Percentiles rank a stretch among this genome's conserved stretches.
Conservation (phyloP, 2,329 filamentous ascomycete genomes). For the Kalaharituber pfeilii region DNA sequence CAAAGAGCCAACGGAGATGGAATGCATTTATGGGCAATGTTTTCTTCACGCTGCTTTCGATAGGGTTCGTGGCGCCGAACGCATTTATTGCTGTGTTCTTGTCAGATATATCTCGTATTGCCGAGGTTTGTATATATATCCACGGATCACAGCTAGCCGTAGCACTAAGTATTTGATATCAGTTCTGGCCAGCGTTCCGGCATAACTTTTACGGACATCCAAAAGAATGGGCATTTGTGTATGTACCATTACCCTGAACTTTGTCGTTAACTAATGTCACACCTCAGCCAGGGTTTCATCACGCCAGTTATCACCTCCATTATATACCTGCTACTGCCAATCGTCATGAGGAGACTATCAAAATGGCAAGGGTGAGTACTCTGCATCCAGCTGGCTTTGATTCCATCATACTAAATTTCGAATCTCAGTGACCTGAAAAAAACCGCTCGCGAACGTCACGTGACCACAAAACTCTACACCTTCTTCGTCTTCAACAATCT, state of each 20-base stretch:
- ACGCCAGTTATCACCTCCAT: slow-evolving; percentile 76
- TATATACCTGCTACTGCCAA: slow-evolving; percentile 72
- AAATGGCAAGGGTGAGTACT: slow-evolving; percentile 19
- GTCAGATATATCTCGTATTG: slow-evolving; percentile 47
- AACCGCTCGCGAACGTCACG: slow-evolving; percentile 78
- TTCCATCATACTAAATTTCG: slow-evolving; percentile 29
- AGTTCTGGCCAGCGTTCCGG: slow-evolving; percentile 62
- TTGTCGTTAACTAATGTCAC: slow-evolving; percentile 1
- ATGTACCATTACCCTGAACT: slow-evolving; percentile 1
- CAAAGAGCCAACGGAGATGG: slow-evolving; percentile 48
- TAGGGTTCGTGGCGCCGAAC: slow-evolving; percentile 83
- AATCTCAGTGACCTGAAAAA: slow-evolving; percentile 79
- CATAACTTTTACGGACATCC: slow-evolving; percentile 43
- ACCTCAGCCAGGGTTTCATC: slow-evolving; percentile 55
- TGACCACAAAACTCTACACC: slow-evolving; percentile 73
- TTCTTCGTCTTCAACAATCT: slow-evolving; percentile 98
- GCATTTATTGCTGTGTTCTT: slow-evolving; percentile 87
- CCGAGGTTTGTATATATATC: slow-evolving; percentile 11
- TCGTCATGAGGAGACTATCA: slow-evolving; percentile 75
- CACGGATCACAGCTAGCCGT: too few relatives aligned
- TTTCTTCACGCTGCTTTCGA: slow-evolving; percentile 64
- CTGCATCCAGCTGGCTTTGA: background rate
- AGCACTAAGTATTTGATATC: too few relatives aligned
- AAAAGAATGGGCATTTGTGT: slow-evolving; percentile 59
- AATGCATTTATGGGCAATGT: slow-evolving; percentile 63